phyloP scores from a whole-genome alignment of 1,284 basidiomycete species.

The Cryptococcus sp. region DNA sequence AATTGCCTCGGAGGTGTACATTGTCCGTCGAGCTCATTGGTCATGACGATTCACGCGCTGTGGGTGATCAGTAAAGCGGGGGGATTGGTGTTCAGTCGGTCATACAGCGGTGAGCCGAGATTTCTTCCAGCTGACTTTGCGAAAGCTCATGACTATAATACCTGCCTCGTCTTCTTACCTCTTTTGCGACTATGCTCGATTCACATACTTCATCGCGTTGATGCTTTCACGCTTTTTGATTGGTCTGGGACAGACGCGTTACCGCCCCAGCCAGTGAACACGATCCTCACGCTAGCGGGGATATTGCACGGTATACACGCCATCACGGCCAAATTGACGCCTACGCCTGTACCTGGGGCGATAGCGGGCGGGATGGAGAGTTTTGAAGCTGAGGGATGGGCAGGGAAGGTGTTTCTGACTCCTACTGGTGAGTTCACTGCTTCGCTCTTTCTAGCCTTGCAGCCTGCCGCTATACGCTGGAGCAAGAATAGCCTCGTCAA shows the following conservation, averaged over 20 bases:
- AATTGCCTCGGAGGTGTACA: no score
- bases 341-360: conserved; percentile 55
- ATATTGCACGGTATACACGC: conserved; percentile 98
- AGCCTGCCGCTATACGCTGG: no score
- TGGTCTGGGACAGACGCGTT: conserved; percentile 67
- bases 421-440: conserved; percentile 71
- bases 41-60: conserved; percentile 48
- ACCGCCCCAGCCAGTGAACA: conserved; percentile 86
- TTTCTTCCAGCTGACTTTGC: no score
- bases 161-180: neutral
- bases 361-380: conserved; percentile 70
- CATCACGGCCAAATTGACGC: conserved; percentile 89
- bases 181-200: neutral
- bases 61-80: conserved; percentile 98
- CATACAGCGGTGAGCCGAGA: conserved; percentile 70
- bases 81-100: conserved; percentile 90
- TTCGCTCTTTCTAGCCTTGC: neutral
- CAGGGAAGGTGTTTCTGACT: conserved; percentile 65
- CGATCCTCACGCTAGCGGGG: conserved; percentile 93
- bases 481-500: no score
- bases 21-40: no score
- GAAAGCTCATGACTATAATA: neutral
- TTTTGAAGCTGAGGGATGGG: conserved; percentile 81
- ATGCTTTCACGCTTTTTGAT: neutral
- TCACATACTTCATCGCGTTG: neutral